Percentiles rank a stretch among this genome's conserved stretches.
Evolutionary conservation across 2,329 filamentous ascomycete genomes (phyloP).

Genomic region (Cercospora beticola): DNA sequence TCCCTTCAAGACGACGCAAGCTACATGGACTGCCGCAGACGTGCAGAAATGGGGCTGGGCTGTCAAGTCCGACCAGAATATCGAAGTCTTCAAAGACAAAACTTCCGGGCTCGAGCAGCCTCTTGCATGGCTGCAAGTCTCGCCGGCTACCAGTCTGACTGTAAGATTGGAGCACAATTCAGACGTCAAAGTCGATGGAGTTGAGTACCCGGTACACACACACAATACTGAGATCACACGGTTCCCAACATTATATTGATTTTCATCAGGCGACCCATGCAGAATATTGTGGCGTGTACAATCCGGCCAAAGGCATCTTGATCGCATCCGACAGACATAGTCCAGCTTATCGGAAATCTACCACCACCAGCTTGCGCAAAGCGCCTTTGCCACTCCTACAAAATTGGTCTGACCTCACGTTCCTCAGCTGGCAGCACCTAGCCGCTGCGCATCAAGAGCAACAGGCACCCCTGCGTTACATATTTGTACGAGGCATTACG

Average conservation of each 20-base stretch:
- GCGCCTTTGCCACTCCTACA: slow-evolving; percentile 6
- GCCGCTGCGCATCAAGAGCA: background rate
- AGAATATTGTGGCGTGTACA: slow-evolving; percentile 11
- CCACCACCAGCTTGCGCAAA: background rate
- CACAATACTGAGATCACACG: background rate
- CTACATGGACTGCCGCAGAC: slow-evolving; percentile 1
- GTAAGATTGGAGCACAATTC: slow-evolving; percentile 3
- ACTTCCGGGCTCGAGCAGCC: slow-evolving; percentile 4
- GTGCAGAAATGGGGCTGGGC: slow-evolving; percentile 7
- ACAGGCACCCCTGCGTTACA: background rate
- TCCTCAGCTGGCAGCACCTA: slow-evolving; percentile 6
- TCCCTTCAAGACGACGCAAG: slow-evolving; percentile 1
- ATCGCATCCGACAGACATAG: slow-evolving; percentile 11
- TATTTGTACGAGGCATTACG: slow-evolving; percentile 9
- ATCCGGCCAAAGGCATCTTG: background rate
- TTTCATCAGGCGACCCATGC: background rate
- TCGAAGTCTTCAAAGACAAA: slow-evolving; percentile 11
- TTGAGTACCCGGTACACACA: background rate
- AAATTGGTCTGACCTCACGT: slow-evolving; percentile 10
- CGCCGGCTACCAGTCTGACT: background rate
- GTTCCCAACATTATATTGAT: background rate
- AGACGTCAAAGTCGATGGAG: background rate
- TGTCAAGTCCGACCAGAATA: slow-evolving; percentile 7
- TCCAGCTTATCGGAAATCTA: background rate
- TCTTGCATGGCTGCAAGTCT: background rate